phyloP scores from a whole-genome alignment of 2,329 filamentous ascomycete species.

The Parastagonospora nodorum region DNA sequence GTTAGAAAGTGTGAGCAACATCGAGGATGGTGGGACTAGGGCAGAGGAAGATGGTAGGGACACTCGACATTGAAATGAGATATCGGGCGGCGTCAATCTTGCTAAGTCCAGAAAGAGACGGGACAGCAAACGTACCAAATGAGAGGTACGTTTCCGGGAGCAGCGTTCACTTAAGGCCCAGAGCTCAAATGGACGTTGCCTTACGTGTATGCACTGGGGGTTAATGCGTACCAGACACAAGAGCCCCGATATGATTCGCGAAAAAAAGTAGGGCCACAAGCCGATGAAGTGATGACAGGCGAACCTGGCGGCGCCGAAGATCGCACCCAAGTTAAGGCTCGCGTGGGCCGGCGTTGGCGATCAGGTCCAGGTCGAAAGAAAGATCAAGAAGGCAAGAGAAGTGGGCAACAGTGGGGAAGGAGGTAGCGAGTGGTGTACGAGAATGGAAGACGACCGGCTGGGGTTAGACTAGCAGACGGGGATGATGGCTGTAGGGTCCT shows the following conservation, averaged over 20 bases:
- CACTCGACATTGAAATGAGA: slow-evolving; percentile 43
- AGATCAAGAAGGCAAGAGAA: slow-evolving; percentile 31
- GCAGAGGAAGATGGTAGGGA: slow-evolving; percentile 19
- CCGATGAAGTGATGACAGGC: slow-evolving; percentile 33
- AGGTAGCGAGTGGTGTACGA: slow-evolving; percentile 40
- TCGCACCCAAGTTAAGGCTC: slow-evolving; percentile 42
- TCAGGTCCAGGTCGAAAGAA: slow-evolving; percentile 36
- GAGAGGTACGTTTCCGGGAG: slow-evolving; percentile 38
- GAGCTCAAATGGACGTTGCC: slow-evolving; percentile 39
- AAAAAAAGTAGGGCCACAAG: slow-evolving; percentile 39
- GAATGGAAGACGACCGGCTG: slow-evolving; percentile 43
- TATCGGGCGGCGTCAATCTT: slow-evolving; percentile 33
- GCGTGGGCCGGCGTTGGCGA: slow-evolving; percentile 42
- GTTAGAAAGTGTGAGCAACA: slow-evolving; percentile 59
- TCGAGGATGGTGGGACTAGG: slow-evolving; percentile 37
- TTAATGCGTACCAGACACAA: slow-evolving; percentile 42
- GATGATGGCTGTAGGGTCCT: slow-evolving; percentile 35
- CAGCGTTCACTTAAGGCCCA: slow-evolving; percentile 44
- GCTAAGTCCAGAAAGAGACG: slow-evolving; percentile 39
- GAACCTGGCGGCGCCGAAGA: slow-evolving; percentile 40
- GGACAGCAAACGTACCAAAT: slow-evolving; percentile 47
- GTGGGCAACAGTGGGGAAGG: slow-evolving; percentile 39
- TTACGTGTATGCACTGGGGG: slow-evolving; percentile 28
- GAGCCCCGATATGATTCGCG: slow-evolving; percentile 41
- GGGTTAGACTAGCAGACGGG: slow-evolving; percentile 40